phyloP scores from a whole-genome alignment of 495 filamentous ascomycete species.

The Glarea lozoyensis region DNA sequence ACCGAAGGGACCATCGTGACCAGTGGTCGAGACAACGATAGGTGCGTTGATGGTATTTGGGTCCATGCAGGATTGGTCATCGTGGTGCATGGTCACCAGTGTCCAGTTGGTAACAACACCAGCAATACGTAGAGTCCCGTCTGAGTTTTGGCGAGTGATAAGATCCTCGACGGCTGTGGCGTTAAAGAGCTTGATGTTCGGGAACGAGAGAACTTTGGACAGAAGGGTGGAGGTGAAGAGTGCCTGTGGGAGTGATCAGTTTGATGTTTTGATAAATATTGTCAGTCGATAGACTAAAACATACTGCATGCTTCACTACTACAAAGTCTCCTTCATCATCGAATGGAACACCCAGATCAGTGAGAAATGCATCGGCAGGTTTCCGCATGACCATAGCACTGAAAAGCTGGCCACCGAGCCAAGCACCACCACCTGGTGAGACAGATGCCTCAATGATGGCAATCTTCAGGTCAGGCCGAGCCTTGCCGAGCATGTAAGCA shows the following conservation, averaged over 20 bases:
- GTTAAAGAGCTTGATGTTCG: slow-evolving; percentile 94
- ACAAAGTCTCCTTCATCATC: slow-evolving; percentile 82
- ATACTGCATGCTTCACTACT: slow-evolving; percentile 76
- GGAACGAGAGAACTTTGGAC: slow-evolving; percentile 68
- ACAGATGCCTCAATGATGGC: slow-evolving; percentile 84
- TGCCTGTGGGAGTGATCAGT: slow-evolving; percentile 27
- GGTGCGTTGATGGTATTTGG: slow-evolving; percentile 92
- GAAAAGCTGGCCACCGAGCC: slow-evolving; percentile 90
- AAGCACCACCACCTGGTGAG: slow-evolving; percentile 78
- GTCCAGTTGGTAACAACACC: slow-evolving; percentile 95
- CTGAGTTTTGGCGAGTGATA: slow-evolving; percentile 55
- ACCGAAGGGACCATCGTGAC: slow-evolving; percentile 85
- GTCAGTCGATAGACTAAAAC: neutral
- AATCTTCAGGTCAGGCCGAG: slow-evolving; percentile 83
- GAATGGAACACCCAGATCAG: slow-evolving; percentile 72
- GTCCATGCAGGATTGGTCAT: slow-evolving; percentile 91
- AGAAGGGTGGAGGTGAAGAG: slow-evolving; percentile 83
- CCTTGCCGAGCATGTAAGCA: slow-evolving; percentile 75
- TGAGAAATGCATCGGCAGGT: slow-evolving; percentile 75
- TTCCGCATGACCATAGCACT: slow-evolving; percentile 90
- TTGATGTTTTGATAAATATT: neutral
- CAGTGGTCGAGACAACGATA: slow-evolving; percentile 76
- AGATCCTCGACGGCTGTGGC: slow-evolving; percentile 85
- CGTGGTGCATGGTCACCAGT: slow-evolving; percentile 80
- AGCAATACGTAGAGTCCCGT: slow-evolving; percentile 56